phyloP scores from a whole-genome alignment of 495 filamentous ascomycete species.

The Xanthoparmelia taractica region DNA sequence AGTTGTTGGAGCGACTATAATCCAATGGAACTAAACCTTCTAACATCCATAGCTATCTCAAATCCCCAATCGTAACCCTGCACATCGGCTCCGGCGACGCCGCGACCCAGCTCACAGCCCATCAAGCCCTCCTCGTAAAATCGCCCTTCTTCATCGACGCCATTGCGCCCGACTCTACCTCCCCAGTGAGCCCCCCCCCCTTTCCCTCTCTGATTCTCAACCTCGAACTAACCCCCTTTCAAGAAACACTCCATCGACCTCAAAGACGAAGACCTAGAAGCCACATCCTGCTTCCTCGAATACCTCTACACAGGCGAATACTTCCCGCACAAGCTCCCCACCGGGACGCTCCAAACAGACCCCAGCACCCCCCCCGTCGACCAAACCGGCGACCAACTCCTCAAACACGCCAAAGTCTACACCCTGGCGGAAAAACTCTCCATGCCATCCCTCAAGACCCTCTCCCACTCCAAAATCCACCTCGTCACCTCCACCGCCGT shows the following conservation, averaged over 20 bases:
- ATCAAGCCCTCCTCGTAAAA: slow-evolving; percentile 65
- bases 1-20: background rate
- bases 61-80: slow-evolving; percentile 71
- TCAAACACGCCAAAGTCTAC: slow-evolving; percentile 82
- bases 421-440: slow-evolving; percentile 77
- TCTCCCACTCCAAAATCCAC: slow-evolving; percentile 84
- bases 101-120: slow-evolving; percentile 61
- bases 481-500: slow-evolving; percentile 73
- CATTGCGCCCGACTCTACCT: slow-evolving; percentile 31
- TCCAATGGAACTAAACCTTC: background rate
- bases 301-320: slow-evolving; percentile 91
- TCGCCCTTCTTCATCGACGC: slow-evolving; percentile 66
- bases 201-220: background rate
- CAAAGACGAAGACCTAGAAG: slow-evolving; percentile 62
- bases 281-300: slow-evolving; percentile 80
- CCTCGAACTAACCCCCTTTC: background rate
- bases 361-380: slow-evolving; percentile 53
- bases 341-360: slow-evolving; percentile 49
- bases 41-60: slow-evolving; percentile 43
- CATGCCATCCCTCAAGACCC: slow-evolving; percentile 60
- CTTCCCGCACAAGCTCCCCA: slow-evolving; percentile 58
- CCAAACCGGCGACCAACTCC: slow-evolving; percentile 63
- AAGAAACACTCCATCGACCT: slow-evolving; percentile 59
- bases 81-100: slow-evolving; percentile 57
- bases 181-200: background rate